Base-by-base conservation (phyloP, 495 filamentous ascomycete species). In the Penicillium antarcticum region DNA sequence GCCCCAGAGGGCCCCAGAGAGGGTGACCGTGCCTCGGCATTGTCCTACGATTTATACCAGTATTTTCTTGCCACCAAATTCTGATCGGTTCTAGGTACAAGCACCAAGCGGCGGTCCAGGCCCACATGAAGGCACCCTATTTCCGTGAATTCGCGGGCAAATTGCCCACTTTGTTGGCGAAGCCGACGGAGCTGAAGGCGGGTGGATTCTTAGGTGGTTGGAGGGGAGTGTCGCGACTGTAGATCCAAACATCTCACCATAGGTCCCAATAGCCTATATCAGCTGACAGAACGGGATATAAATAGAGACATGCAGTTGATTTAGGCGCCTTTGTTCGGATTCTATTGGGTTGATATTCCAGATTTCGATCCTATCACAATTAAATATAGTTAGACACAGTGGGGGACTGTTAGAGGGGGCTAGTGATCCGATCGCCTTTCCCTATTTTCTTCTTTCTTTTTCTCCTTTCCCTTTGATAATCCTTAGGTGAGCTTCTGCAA, bases 111-210 rank as follows among this genome's bases (percentile, higher is more conserved):
- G 69, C 69, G 4, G 42, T 69, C 5, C 43, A 65, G 32, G 32
- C 57, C 5, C 67, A 72, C 45, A 36, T 57, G 12, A 48, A 65
- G 21, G 51, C 55, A 4, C 45, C 65, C n/a, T 63, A 68, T 45
- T 63, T 66, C 51, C 55, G 55, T 21, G 48, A 56, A 9, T 71
- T 71, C 26, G 43, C 58, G 7, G 48, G 51, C 21, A 57, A 65
- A 39, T 46, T 62, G 16, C 32, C 57, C 7, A 33, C 21, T 6
- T 42, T 66, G 56, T 52, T 62, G 48, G 59, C 44, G 18, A 65
- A 62, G 45, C 66, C 64, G 0, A 45, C 47, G 31, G 66, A 69
- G 48, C 34, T 70, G 29, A 57, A 60, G 39, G 59, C 53, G 24
- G 59, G 63, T 21, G 57, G 52, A 18, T 51, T 62, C 47, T 31